Conservation (phyloP, 2,329 filamentous ascomycete genomes). For the Periglandula ipomoeae region DNA sequence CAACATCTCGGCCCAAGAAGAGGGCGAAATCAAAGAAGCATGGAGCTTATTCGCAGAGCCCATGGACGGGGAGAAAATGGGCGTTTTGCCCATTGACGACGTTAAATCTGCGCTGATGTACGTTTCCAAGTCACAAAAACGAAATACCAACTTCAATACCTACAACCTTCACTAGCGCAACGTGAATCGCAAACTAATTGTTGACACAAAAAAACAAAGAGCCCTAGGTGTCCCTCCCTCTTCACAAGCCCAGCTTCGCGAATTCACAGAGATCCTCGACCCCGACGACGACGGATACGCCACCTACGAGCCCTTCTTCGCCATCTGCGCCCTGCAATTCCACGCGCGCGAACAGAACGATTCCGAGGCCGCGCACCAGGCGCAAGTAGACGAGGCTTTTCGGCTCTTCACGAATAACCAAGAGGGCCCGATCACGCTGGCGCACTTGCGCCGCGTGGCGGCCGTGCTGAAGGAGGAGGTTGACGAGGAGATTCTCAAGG, state of each 20-base stretch:
- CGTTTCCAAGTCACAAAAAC: too few relatives aligned
- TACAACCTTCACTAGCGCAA: too few relatives aligned
- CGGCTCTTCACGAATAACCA: constrained; percentile 60
- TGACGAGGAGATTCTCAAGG: constrained; percentile 70
- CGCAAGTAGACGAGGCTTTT: constrained; percentile 76
- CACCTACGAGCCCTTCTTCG: constrained; percentile 72
- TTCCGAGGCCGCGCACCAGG: constrained; percentile 43
- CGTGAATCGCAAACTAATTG: too few relatives aligned
- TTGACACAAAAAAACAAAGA: constrained; percentile 23
- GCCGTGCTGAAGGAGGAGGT: constrained; percentile 76
- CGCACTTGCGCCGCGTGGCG: constrained; percentile 70
- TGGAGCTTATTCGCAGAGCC: constrained; percentile 73
- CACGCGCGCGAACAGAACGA: constrained; percentile 48
- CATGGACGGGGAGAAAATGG: constrained; percentile 62
- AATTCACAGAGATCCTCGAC: constrained; percentile 74
- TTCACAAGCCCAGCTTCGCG: constrained; percentile 56
- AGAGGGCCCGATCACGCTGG: constrained; percentile 60
- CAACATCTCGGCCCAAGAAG: constrained; percentile 73
- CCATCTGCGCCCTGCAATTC: constrained; percentile 80
- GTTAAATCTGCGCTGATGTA: constrained; percentile 67
- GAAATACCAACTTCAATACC: too few relatives aligned
- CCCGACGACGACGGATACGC: constrained; percentile 72
- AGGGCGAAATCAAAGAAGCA: constrained; percentile 84
- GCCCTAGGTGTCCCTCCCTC: constrained; percentile 71
- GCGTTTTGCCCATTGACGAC: constrained; percentile 58